These are phyloP conservation scores for Yamadazyma sp. DNA, from an alignment of 805 yeast species.

Conservation along the genomic window DNA sequence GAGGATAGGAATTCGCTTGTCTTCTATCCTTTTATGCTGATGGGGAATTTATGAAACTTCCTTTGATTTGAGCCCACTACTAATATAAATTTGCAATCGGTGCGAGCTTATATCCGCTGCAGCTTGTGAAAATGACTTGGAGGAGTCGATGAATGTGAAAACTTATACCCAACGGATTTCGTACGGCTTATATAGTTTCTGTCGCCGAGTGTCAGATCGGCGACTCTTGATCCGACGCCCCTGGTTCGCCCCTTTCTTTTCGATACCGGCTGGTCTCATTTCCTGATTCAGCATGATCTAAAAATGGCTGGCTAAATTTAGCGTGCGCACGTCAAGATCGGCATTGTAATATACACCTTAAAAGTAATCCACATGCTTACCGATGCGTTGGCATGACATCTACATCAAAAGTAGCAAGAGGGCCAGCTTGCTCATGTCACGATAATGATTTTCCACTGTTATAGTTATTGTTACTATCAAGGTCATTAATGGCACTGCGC, in stretches of 20 bases:
- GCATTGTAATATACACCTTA: not conserved
- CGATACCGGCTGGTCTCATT: conserved; percentile 1
- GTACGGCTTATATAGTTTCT: too few relatives aligned
- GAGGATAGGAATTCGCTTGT: conserved; percentile 5
- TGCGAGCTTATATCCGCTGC: too few relatives aligned
- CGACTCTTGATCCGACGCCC: conserved; percentile 1
- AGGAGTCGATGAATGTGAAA: too few relatives aligned
- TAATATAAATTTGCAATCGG: too few relatives aligned
- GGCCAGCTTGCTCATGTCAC: not conserved
- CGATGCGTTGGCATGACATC: not conserved
- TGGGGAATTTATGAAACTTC: conserved; percentile 1
- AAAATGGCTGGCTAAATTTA: conserved; percentile 3
- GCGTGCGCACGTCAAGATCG: too few relatives aligned
- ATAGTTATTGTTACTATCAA: not conserved
- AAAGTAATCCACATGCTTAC: not conserved
- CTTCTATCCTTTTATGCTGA: conserved; percentile 1
- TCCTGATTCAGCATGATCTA: not conserved
- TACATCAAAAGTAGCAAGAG: not conserved
- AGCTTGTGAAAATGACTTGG: too few relatives aligned
- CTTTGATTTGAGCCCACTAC: too few relatives aligned
- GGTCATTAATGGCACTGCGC: not conserved
- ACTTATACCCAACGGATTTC: too few relatives aligned
- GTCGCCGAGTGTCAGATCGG: too few relatives aligned
- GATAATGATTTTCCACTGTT: too few relatives aligned
- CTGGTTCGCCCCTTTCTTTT: too few relatives aligned